Evolutionary conservation across 345 rosid genomes (phyloP).

Genomic region (Pelargonium nanum): DNA sequence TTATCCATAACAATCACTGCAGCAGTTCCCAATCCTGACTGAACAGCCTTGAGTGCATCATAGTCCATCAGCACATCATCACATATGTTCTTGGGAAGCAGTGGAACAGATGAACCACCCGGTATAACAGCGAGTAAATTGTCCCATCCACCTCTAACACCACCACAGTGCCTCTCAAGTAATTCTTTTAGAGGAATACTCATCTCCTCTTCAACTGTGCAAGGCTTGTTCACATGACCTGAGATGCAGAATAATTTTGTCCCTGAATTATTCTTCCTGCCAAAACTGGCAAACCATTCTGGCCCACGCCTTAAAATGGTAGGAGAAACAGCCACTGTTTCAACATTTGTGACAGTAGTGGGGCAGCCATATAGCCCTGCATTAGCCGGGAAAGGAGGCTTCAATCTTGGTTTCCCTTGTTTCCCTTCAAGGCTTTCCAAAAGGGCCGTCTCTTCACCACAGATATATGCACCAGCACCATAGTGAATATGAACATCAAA

Average conservation of each 20-base stretch:
- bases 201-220: slow-evolving; percentile 97
- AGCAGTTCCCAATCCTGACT: slow-evolving; percentile 87
- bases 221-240: slow-evolving; percentile 90
- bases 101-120: slow-evolving; percentile 91
- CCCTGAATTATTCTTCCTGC: slow-evolving; percentile 88
- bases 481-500: slow-evolving; percentile 92
- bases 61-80: slow-evolving; percentile 94
- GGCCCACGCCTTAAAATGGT: slow-evolving; percentile 93
- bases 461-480: slow-evolving; percentile 97
- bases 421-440: slow-evolving; percentile 95
- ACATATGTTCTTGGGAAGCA: slow-evolving; percentile 72
- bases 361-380: slow-evolving; percentile 97
- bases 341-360: slow-evolving; percentile 91
- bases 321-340: slow-evolving; percentile 95
- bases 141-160: slow-evolving; percentile 96
- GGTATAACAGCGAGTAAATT: slow-evolving; percentile 91
- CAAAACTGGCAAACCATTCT: slow-evolving; percentile 98
- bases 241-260: slow-evolving; percentile 80
- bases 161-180: slow-evolving; percentile 93
- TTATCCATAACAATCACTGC: slow-evolving; percentile 98
- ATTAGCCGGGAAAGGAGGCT: slow-evolving; percentile 99
- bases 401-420: slow-evolving; percentile 95
- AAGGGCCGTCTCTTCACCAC: slow-evolving; percentile 98
- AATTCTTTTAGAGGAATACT: slow-evolving; percentile 86
- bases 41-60: slow-evolving; percentile 96